Evolutionary conservation across 2,329 filamentous ascomycete genomes (phyloP), one percentile per base, ranked within the genome.

Genomic region (Beauveria medogensis): DNA sequence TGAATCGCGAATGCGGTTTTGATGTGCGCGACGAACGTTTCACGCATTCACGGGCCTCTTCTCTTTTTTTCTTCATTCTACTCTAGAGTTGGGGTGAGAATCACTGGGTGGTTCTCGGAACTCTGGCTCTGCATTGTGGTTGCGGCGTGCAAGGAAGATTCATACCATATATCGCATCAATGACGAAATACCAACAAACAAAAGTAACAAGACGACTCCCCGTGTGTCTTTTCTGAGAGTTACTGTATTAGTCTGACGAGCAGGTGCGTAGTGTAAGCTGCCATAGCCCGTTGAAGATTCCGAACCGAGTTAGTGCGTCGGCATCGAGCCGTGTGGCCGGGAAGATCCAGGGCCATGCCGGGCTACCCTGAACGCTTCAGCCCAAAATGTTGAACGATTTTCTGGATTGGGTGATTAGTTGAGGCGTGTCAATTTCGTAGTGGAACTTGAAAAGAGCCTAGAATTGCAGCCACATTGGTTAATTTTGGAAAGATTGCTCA

Each of bases 111-210:
- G 68, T 70, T 73, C 71, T 74, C 74, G 72, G 72, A 74, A 75
- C 22, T n/a, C 73, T 74, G 74, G 73, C 74, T 78, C 77, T 80
- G 77, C 77, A 80, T 80, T 79, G 78, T 71, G 77, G 77, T 75
- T 78, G 75, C 72, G 77, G 78, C 77, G 77, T 78, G 78, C 77
- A 79, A 76, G 75, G 76, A 77, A 76, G 74, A 78, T 75, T 77
- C 72, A 79, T 77, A 79, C 75, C 70, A 77, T 74, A 77, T 74
- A 76, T 77, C 74, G 77, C 76, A 78, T 78, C 75, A 77, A 77
- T 74, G 71, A 75, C 72, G 67, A 66, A 34, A 34, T 14, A 64
- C 60, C 63, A 70, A 70, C 68, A 76, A 75, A 65, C 66, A 63
- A 64, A 64, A 59, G 51, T 50, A 61, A 58, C 65, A 66, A 63